Conservation (phyloP, 176 grass and related monocot genomes). For the Microstegium vimineum region DNA sequence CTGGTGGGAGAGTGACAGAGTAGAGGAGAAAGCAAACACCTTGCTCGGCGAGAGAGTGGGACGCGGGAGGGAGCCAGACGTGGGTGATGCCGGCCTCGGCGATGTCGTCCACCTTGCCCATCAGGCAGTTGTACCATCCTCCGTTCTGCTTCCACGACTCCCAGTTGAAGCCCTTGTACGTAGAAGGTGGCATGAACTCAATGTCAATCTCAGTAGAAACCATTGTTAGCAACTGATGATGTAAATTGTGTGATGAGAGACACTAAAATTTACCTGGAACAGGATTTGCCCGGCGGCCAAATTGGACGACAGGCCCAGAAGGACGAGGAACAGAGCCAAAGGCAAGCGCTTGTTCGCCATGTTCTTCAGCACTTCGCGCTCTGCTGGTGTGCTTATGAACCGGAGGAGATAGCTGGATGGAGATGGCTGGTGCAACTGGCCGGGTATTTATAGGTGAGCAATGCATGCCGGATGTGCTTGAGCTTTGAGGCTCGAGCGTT, state of each 20-base stretch:
- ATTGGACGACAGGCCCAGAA: conserved; percentile 31
- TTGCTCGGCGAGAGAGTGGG: conserved; percentile 65
- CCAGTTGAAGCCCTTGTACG: conserved; percentile 82
- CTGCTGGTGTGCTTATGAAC: neutral
- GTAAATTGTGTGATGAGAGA: neutral
- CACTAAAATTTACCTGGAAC: conserved; percentile 41
- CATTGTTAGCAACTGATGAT: neutral
- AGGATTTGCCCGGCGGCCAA: conserved; percentile 28
- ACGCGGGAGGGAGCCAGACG: conserved; percentile 81
- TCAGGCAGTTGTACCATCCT: conserved; percentile 69
- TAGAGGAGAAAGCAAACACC: neutral
- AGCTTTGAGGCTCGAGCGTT: neutral
- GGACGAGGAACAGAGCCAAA: conserved; percentile 17
- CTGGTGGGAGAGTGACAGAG: neutral
- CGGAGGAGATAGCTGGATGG: conserved; percentile 18
- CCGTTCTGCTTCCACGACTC: conserved; percentile 89
- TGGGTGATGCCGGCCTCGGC: conserved; percentile 65
- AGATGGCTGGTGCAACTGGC: neutral
- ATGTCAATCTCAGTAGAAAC: neutral
- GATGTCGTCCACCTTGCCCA: conserved; percentile 57
- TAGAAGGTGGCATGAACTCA: neutral
- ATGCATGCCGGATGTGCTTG: neutral
- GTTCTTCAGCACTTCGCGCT: neutral
- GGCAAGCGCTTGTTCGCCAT: conserved; percentile 15
- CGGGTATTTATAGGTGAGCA: conserved; percentile 34